These are phyloP conservation scores for Psilocybe cubensis DNA, from an alignment of 768 basidiomycete species.

Conservation along the genomic window DNA sequence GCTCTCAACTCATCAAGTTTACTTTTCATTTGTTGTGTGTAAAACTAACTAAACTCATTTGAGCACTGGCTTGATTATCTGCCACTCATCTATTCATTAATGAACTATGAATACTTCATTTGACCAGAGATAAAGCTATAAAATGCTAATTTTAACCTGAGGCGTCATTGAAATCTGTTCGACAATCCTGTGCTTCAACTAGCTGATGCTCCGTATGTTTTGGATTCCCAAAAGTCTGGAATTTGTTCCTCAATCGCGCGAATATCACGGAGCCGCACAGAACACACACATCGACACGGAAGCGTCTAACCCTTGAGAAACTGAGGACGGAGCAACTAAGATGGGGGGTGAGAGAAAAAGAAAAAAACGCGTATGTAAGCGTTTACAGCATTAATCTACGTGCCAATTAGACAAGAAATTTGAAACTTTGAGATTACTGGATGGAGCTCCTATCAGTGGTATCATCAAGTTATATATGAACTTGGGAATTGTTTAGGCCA, in stretches of 20 bases:
- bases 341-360: conserved; percentile 8
- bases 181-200: neutral
- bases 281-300: neutral
- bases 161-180: neutral
- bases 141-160: no score
- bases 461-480: neutral
- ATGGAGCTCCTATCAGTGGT: neutral
- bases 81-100: neutral
- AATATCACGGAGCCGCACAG: conserved; percentile 14
- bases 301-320: conserved; percentile 5
- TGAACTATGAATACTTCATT: neutral
- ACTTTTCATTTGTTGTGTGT: neutral
- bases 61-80: neutral
- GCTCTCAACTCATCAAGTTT: neutral
- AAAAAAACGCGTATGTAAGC: neutral
- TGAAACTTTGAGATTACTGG: neutral
- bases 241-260: neutral
- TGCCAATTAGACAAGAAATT: neutral
- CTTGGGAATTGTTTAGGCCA: neutral
- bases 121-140: no score
- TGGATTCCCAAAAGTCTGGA: neutral
- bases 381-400: neutral
- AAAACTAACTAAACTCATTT: neutral
- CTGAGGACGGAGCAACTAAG: neutral
- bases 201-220: neutral